Base-by-base conservation (phyloP, 192 early-diverging fungal genomes). In the Gryganskiella cystojenkinii region DNA sequence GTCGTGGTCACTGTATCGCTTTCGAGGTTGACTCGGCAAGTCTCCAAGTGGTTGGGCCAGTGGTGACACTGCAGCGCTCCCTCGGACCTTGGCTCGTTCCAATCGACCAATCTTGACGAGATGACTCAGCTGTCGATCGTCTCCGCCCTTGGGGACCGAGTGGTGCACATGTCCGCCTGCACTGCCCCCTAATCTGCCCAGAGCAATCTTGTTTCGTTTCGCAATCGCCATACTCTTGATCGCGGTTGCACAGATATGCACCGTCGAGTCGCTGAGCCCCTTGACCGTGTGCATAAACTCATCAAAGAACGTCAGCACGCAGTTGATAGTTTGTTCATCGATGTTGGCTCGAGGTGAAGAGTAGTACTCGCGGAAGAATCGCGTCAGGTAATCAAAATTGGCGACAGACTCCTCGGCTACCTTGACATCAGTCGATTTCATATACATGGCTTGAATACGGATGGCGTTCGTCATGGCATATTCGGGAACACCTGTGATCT, bases 141-240 rank as follows among this genome's bases (percentile, higher is more conserved):
- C 69, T 4, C 45, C 54, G 9, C 28, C 50, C 13, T 22, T 40
- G 3, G 59, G 44, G 45, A 45, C 35, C 13, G 31, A 24, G 2
- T 43, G 49, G n/a, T 15, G 8, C 15, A 31, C 51, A 3, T 46
- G 57, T 1, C 43, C 52, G 0, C 53, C 64, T 17, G 14, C 24
- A 13, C n/a, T n/a, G n/a, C n/a, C n/a, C n/a, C 24, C 19, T 9
- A 24, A 10, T 33, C 52, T 53, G 13, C 64, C 58, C 11, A 56
- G 47, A 13, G 51, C 35, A 25, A 76, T 68, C 37, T 61, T 67
- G n/a, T 50, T 46, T 19, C 73, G 42, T 22, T 68, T 76, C 3
- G 73, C 73, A 31, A 76, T 62, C 6, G 73, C 73, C 46, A 76
- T 56, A 49, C 40, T 76, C 73, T 76, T 76, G 59, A 76, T 76